Conservation (phyloP, 495 filamentous ascomycete species). For the Penicillium tannophilum region DNA sequence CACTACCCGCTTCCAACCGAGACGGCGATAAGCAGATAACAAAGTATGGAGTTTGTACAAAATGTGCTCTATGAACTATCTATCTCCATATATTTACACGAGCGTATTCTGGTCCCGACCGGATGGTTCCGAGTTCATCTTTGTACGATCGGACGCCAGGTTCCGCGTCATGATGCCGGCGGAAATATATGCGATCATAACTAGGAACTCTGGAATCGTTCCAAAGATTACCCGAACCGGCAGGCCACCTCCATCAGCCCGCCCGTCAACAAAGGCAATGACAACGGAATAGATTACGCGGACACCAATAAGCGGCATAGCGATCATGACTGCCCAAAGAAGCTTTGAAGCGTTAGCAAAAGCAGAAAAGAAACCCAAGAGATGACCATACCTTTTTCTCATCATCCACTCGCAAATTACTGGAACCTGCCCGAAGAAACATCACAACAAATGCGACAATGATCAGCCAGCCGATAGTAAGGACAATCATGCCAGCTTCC, state of each 20-base stretch:
- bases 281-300: slow-evolving; percentile 21
- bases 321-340: slow-evolving; percentile 16
- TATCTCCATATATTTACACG: neutral
- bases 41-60: neutral
- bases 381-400: slow-evolving; percentile 16
- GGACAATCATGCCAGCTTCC: slow-evolving; percentile 11
- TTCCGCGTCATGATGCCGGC: slow-evolving; percentile 17
- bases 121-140: neutral
- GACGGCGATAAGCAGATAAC: slow-evolving; percentile 1
- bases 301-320: slow-evolving; percentile 19
- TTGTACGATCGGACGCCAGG: slow-evolving; percentile 6
- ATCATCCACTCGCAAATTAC: neutral
- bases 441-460: neutral
- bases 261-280: slow-evolving; percentile 12
- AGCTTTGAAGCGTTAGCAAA: slow-evolving; percentile 8
- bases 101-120: neutral
- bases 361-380: neutral
- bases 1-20: slow-evolving; percentile 30
- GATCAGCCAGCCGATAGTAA: slow-evolving; percentile 13
- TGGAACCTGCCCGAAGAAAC: slow-evolving; percentile 7
- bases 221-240: slow-evolving; percentile 20
- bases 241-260: slow-evolving; percentile 12
- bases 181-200: slow-evolving; percentile 19
- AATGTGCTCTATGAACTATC: too few relatives aligned
- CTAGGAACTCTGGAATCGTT: slow-evolving; percentile 21